Conservation (phyloP, 2,329 filamentous ascomycete genomes). For the Ceratocystis lukuohia region DNA sequence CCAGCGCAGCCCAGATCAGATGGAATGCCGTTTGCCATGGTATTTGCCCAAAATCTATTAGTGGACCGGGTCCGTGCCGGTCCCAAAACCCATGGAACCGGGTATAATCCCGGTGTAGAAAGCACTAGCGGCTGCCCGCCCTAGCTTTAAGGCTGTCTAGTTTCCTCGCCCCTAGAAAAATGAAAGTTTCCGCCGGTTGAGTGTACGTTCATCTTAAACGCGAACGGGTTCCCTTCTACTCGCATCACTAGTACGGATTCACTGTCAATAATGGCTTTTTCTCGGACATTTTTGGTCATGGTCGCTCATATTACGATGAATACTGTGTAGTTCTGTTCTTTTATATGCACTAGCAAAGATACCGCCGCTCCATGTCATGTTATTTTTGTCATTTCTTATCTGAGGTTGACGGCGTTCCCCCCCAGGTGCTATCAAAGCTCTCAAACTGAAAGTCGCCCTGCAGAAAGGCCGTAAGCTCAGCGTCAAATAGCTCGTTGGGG, state of each 20-base stretch:
- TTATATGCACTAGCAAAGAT: not conserved
- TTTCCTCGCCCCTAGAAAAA: not conserved
- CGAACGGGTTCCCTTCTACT: not conserved
- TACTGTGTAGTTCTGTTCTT: too few relatives aligned
- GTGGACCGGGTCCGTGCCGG: conserved; percentile 1
- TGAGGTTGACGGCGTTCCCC: not conserved
- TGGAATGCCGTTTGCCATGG: too few relatives aligned
- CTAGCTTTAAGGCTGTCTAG: not conserved
- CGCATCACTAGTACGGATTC: not conserved
- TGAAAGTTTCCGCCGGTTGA: not conserved
- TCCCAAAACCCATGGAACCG: not conserved
- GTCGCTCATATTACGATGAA: too few relatives aligned
- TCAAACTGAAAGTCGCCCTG: conserved; percentile 16
- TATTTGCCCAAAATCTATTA: not conserved
- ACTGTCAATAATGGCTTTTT: not conserved
- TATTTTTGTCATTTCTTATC: not conserved
- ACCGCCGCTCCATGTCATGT: not conserved
- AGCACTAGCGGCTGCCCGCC: not conserved
- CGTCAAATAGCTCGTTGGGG: conserved; percentile 17
- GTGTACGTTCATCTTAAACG: not conserved
- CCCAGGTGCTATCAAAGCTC: conserved; percentile 9
- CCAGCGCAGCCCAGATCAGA: not conserved
- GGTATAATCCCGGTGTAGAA: not conserved
- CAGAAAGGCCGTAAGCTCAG: conserved; percentile 14
- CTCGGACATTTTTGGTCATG: not conserved